Evolutionary conservation across 768 basidiomycete genomes (phyloP), one percentile per base, ranked within the genome.

Genomic region (Hirschioporus abietinus): DNA sequence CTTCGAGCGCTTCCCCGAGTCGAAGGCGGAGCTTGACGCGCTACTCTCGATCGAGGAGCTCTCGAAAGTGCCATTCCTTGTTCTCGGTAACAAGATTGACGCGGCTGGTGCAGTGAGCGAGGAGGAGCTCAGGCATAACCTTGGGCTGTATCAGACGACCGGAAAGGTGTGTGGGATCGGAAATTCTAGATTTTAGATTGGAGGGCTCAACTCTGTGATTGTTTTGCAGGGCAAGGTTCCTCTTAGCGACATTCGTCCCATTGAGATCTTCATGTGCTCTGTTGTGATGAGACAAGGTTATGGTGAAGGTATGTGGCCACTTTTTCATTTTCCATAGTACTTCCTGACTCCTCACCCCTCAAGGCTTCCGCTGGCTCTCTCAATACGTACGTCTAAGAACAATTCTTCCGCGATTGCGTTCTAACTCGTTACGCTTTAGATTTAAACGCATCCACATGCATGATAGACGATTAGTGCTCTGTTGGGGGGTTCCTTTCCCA

Each of bases 201-300:
- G 2, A 30, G 30, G 30, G 30, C 30, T 30, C 4, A 30, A 23
- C 25, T 23, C 34, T 63, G 34, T 59, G 52, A 36, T 73, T 24
- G 12, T 34, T 63, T 26, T 57, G 35, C 71, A 97, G 96, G 97
- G 97, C 76, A 99, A 99, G 78, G 93, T 97, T 52, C 96, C 95
- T 68, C 86, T 99, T 74, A 92, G 83, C 72, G 96, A 98, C 77
- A 99, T 99, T 71, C 88, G 97, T 68, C 97, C 97, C 20, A 98
- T 99, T 77, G 97, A 99, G 76, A 86, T 99, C 72, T 99, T 98
- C 88, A 99, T 99, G 97, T 98, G 96, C 83, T 99, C 97, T 17
- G 97, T 99, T 66, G 97, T 99, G 66, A 95, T 96, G 85, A 86
- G 96, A 77, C 95, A 97, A 78, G 96, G 96, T 63, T 99, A 99